phyloP scores from a whole-genome alignment of 768 basidiomycete species.

The Dioszegia hungarica region DNA sequence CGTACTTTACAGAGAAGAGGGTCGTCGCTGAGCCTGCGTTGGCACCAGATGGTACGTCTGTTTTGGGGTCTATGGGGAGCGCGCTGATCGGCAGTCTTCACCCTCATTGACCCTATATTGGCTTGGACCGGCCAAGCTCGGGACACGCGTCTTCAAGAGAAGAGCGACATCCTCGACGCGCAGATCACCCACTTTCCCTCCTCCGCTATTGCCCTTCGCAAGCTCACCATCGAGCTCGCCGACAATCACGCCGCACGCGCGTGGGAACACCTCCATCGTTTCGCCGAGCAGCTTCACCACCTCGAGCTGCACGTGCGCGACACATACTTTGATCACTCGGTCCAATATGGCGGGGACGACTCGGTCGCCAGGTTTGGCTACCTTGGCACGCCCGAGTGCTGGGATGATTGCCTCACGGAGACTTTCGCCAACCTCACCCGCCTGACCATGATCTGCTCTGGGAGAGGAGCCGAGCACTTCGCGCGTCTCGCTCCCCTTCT shows the following conservation, averaged over 20 bases:
- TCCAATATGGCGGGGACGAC: background rate
- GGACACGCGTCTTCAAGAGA: background rate
- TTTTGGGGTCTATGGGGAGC: too few species aligned
- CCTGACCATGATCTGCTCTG: background rate
- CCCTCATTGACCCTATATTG: background rate
- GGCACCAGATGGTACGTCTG: too few species aligned
- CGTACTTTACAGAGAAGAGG: too few species aligned
- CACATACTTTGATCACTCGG: background rate
- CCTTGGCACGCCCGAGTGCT: background rate
- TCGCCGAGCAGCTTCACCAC: background rate
- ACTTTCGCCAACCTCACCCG: background rate
- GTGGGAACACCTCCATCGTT: background rate
- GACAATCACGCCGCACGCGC: background rate
- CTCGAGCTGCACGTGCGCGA: background rate
- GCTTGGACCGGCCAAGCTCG: background rate
- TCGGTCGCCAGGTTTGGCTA: background rate
- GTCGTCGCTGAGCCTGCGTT: too few species aligned
- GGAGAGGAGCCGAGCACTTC: background rate
- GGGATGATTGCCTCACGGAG: background rate
- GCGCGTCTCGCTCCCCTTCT: background rate
- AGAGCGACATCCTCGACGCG: background rate
- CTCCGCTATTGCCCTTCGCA: background rate
- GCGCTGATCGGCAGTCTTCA: too few species aligned
- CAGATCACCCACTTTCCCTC: background rate
- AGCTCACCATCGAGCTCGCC: background rate